Evolutionary conservation across 768 basidiomycete genomes (phyloP), one percentile per base, ranked within the genome.

Genomic region (Suillus paluster): DNA sequence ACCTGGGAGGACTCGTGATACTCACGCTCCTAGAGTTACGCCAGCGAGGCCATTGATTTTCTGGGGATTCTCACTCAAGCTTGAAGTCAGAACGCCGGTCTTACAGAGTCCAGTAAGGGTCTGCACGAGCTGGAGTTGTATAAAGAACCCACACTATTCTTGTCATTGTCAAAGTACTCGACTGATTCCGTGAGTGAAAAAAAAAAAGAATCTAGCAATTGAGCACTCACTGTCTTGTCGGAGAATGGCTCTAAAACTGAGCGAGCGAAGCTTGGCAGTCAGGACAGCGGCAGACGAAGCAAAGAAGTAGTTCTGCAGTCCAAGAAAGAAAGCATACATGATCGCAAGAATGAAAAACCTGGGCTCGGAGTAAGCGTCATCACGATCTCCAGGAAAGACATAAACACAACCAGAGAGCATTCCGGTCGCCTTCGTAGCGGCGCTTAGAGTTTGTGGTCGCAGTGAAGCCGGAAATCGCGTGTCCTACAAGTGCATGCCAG

Each of bases 21-120:
- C 85, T 70, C 64, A 87, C 80, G 90, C 84, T 73, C 94, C 96
- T 27, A 95, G 83, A 3, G 96, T 97, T 61, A 91, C 79, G 59
- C 94, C 95, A 60, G 92, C 92, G 54, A 96, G 80, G 70, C 95
- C 94, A 60, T 89, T 89, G 64, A 97, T 84, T 71, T 96, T 96
- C 68, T 95, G 92, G 2, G 96, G 90, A 70, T 92, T 89, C 61
- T 95, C 94, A 59, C 91, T 88, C 55, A 99, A 78, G 59, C 79
- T 80, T 1, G 91, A 84, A 3, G 94, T 96, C 58, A 98, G 80
- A 52, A 85, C 81, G 60, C 97, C 97, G 8, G 94, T 91, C 84
- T 89, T 68, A 6, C 55, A 39, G 58, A 59, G 42, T 36, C 58
- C 55, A 23, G 19, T 50, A 50, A 27, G 10, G 34, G n/a, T 58